Base-by-base conservation (phyloP, 805 yeast species). In the Citeromyces nyonsensis region DNA sequence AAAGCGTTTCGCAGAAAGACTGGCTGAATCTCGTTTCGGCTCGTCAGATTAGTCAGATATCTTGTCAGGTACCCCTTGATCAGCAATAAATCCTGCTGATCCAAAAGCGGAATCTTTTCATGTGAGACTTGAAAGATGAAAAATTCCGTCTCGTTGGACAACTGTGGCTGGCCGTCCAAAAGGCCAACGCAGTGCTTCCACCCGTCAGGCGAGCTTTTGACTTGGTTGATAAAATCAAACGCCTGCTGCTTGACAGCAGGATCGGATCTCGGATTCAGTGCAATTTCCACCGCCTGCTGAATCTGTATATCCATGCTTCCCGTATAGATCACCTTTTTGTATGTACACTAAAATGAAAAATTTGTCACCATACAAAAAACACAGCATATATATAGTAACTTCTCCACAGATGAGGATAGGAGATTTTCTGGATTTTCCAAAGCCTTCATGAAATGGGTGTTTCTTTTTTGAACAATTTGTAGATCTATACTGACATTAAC, bases 251-350 rank as follows among this genome's bases (percentile, higher is more conserved):
- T 13, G 40, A 36, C 38, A 34, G 40, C 36, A 38, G 22, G 56
- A 49, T 79, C 83, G 7, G 76, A 67, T 15, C 74, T 61, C 22
- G 81, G 77, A 50, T 73, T 72, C 34, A 80, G 67, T 6, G 94
- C 95, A 39, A 84, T 72, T 39, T 71, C 75, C 31, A 86, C 91
- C 28, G 94, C 95, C 56, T 83, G 91, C 51, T 71, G 83, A 45
- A 86, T 77, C 60, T 85, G 93, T 40, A 45, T 30, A 31, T 56
- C 59, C 59, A 55, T 54, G n/a, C n/a, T 25, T 13, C 11, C n/a
- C 5, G 22, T 18, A 18, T 26, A 8, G 14, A 11, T 26, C 28
- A 26, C 28, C 14, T 26, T 11, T 13, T 26, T 26, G 15, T 30
- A 18, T 10, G 11, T n/a, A 15, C 18, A 10, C 18, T 10, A 29